Conservation (phyloP, 352 stramenopile species). For the Phytophthora ramorum region DNA sequence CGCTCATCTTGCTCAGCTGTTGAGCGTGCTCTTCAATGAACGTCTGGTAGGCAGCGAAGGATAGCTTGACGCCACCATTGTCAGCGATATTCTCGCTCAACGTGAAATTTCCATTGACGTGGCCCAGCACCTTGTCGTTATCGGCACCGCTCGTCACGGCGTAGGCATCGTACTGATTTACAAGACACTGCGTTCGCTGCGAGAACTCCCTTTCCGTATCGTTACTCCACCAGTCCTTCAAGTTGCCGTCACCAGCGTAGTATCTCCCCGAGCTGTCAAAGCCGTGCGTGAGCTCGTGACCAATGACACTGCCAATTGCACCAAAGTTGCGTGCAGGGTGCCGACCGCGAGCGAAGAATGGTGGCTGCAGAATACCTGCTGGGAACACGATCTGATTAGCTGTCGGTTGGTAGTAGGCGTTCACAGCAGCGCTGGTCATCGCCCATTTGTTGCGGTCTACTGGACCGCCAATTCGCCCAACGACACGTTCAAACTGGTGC, state of each 20-base stretch:
- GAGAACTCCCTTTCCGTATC: slow-evolving; percentile 83
- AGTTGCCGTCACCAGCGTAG: slow-evolving; percentile 89
- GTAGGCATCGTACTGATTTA: slow-evolving; percentile 69
- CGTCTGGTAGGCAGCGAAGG: slow-evolving; percentile 65
- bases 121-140: slow-evolving; percentile 50
- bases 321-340: slow-evolving; percentile 94
- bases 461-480: slow-evolving; percentile 42
- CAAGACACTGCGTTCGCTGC: slow-evolving; percentile 61
- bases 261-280: slow-evolving; percentile 95
- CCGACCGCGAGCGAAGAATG: slow-evolving; percentile 89
- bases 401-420: slow-evolving; percentile 86
- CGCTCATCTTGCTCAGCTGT: slow-evolving; percentile 30
- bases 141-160: slow-evolving; percentile 49
- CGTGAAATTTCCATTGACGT: slow-evolving; percentile 84
- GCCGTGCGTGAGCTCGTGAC: slow-evolving; percentile 96
- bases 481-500: slow-evolving; percentile 52
- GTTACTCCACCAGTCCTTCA: slow-evolving; percentile 94
- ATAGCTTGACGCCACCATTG: slow-evolving; percentile 80
- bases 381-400: slow-evolving; percentile 96
- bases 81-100: slow-evolving; percentile 88
- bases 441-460: slow-evolving; percentile 83
- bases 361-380: slow-evolving; percentile 94
- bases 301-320: slow-evolving; percentile 93
- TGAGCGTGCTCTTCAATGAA: slow-evolving; percentile 35
- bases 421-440: slow-evolving; percentile 94